Percentiles rank a stretch among this genome's conserved stretches.
phyloP scores from a whole-genome alignment of 306 rosid genomes.

The Malus sieversii region DNA sequence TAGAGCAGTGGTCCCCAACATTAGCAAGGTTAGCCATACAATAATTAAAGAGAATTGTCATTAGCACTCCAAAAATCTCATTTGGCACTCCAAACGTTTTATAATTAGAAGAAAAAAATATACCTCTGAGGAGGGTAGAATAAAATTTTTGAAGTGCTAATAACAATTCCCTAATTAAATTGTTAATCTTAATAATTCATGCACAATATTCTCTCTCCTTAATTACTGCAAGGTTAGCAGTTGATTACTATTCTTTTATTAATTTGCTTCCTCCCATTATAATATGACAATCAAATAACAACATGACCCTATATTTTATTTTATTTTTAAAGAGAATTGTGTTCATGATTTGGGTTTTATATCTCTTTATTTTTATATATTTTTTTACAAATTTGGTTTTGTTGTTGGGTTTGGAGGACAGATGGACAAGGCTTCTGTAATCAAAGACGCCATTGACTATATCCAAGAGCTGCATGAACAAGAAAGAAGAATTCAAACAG shows the following conservation, averaged over 20 bases:
- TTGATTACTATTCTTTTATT: background rate
- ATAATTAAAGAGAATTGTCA: background rate
- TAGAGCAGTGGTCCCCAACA: constrained; percentile 91
- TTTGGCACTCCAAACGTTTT: fast-evolving
- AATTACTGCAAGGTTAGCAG: background rate
- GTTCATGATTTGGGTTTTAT: background rate
- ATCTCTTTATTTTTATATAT: background rate
- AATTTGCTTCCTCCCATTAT: background rate
- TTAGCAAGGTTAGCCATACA: constrained; percentile 53
- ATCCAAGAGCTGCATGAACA: constrained; percentile 73
- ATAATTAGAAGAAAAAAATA: too few relatives aligned
- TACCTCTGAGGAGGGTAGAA: fast-evolving
- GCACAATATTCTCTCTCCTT: background rate
- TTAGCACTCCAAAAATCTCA: too few relatives aligned
- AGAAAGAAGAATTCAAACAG: constrained; percentile 60
- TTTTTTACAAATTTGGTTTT: background rate
- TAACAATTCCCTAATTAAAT: too few relatives aligned
- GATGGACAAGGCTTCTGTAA: constrained; percentile 98
- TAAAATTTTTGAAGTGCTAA: fast-evolving
- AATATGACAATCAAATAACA: background rate
- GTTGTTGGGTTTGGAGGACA: constrained; percentile 16
- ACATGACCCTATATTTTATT: background rate
- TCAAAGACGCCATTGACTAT: constrained; percentile 85
- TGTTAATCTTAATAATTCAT: background rate
- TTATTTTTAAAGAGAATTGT: background rate